A percentile compares a stretch with the other conserved stretches of the same genome.
These are phyloP conservation scores for Harringtonia lauricola DNA, from an alignment of 2,329 filamentous ascomycete genomes.

Conservation along the genomic window DNA sequence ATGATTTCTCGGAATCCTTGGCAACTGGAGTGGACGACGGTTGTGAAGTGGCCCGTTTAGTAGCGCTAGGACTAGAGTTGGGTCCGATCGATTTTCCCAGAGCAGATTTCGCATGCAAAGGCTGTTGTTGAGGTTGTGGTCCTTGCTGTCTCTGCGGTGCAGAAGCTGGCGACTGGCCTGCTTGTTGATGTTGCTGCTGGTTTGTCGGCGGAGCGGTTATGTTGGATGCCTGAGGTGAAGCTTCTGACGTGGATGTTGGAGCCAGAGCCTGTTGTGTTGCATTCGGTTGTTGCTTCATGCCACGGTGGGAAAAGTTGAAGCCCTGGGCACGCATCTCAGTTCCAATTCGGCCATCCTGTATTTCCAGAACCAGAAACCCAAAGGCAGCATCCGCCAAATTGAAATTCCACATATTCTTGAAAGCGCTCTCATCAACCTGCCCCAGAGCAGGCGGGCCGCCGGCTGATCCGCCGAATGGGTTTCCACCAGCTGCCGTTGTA, in stretches of 20 bases:
- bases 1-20: slow-evolving; percentile 48
- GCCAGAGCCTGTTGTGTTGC: slow-evolving; percentile 21
- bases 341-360: slow-evolving; percentile 90
- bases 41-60: slow-evolving; percentile 36
- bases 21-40: slow-evolving; percentile 30
- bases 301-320: slow-evolving; percentile 97
- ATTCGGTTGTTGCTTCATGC: slow-evolving; percentile 59
- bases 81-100: slow-evolving; percentile 28
- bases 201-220: slow-evolving; percentile 14
- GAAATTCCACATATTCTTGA: slow-evolving; percentile 99
- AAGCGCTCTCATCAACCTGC: slow-evolving; percentile 94
- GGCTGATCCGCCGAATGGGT: slow-evolving; percentile 85
- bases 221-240: slow-evolving; percentile 12
- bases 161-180: slow-evolving; percentile 16
- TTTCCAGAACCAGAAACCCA: slow-evolving; percentile 87
- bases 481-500: slow-evolving; percentile 83
- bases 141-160: slow-evolving; percentile 23
- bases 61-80: slow-evolving; percentile 17
- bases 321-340: slow-evolving; percentile 98
- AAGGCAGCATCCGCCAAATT: slow-evolving; percentile 96
- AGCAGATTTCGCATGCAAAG: background rate
- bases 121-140: slow-evolving; percentile 22
- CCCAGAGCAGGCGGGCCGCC: slow-evolving; percentile 63
- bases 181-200: slow-evolving; percentile 3
- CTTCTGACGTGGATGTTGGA: slow-evolving; percentile 23